Evolutionary conservation across 805 yeast species (phyloP).

Genomic region (Candida xyloterini): DNA sequence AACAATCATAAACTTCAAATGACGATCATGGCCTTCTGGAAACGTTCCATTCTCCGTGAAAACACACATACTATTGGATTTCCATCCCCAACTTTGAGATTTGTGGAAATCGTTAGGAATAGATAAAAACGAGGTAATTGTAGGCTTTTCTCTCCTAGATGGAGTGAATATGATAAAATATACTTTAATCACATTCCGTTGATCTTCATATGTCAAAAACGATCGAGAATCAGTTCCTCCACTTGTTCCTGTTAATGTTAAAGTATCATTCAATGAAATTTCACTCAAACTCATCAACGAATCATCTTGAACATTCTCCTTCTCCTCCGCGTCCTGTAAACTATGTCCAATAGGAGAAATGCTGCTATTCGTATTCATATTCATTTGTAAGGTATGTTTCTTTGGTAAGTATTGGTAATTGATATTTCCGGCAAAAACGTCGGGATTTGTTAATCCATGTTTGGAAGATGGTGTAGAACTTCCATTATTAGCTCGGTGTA

Average conservation of each 20-base stretch:
- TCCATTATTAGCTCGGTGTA: slow-evolving; percentile 45
- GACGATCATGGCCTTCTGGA: slow-evolving; percentile 41
- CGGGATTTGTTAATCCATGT: slow-evolving; percentile 40
- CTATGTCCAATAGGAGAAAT: slow-evolving; percentile 6
- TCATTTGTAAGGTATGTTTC: slow-evolving; percentile 7
- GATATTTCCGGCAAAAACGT: slow-evolving; percentile 31
- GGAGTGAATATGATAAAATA: slow-evolving; percentile 57
- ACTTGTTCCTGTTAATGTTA: not conserved
- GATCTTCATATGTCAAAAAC: slow-evolving; percentile 43
- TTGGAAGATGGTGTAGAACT: slow-evolving; percentile 36
- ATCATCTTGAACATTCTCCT: slow-evolving; percentile 27
- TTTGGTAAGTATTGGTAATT: slow-evolving; percentile 28
- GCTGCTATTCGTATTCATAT: slow-evolving; percentile 1
- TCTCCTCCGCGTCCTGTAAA: slow-evolving; percentile 18
- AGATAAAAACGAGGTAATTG: slow-evolving; percentile 51
- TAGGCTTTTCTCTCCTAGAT: slow-evolving; percentile 42
- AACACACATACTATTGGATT: slow-evolving; percentile 50
- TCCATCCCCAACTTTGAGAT: slow-evolving; percentile 65
- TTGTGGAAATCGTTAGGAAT: slow-evolving; percentile 51
- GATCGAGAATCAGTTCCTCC: slow-evolving; percentile 22
- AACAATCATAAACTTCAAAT: slow-evolving; percentile 48
- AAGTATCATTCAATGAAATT: slow-evolving; percentile 19
- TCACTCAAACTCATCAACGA: slow-evolving; percentile 21
- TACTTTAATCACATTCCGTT: slow-evolving; percentile 43
- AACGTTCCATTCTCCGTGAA: slow-evolving; percentile 48